Evolutionary conservation across 192 early-diverging fungal genomes (phyloP), one percentile per base, ranked within the genome.

Genomic region (Rhizophlyctis rosea): DNA sequence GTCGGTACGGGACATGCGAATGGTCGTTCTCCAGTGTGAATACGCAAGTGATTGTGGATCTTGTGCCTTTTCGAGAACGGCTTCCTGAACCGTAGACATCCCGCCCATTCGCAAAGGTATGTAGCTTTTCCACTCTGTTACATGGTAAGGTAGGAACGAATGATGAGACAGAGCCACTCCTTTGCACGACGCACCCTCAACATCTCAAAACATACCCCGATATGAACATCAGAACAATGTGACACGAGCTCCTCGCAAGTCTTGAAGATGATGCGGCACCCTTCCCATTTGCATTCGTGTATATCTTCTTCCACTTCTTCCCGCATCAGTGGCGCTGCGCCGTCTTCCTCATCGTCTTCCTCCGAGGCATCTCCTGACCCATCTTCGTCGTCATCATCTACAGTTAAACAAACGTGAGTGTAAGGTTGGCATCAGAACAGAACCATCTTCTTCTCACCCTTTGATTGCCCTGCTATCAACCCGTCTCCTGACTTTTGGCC

Each of bases 11-110:
- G 64, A 44, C 75, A 76, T 14, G 23, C 54, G 57, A 74, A 76
- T 0, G 75, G 75, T 14, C 72, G 62, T 50, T 76, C 75, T 23
- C 72, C 72, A 31, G 75, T 76, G 54, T 76, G 75, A 4, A 71
- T 76, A 3, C 75, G 61, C 16, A 75, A 48, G 33, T 76, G 75
- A 61, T 76, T 73, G 47, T 71, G 72, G 32, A 76, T 74, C 59
- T 76, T 76, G 75, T 76, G 75, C 13, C 75, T 44, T 49, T 76
- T 76, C 30, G 62, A 50, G 51, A 76, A 76, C 34, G 71, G 68
- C 9, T 59, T 36, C 25, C 56, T 33, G 11, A 29, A 30, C 16
- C 75, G 63, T 0, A 57, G 48, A 50, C 75, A 76, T 25, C 60
- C 68, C 7, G 24, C 25, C 75, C 75, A 76, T 56, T 58, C 47